A percentile compares a stretch with the other conserved stretches of the same genome.
phyloP scores from a whole-genome alignment of 2,329 filamentous ascomycete species.

The Metarhizium album region DNA sequence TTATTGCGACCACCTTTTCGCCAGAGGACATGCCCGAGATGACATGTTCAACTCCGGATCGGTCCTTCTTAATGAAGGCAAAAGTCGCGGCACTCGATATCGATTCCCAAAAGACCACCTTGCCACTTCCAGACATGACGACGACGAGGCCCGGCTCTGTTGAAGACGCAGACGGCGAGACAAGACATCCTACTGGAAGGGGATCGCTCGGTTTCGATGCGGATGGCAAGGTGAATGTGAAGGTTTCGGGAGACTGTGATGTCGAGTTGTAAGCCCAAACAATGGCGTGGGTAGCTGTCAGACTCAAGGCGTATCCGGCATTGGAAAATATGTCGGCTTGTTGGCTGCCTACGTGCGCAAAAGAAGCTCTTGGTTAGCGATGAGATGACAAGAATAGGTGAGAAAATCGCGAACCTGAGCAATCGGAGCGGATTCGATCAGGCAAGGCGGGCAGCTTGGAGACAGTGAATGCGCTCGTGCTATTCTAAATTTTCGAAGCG shows the following conservation, averaged over 20 bases:
- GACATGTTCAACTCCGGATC: conserved; percentile 64
- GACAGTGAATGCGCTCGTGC: conserved; percentile 74
- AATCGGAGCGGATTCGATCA: conserved; percentile 58
- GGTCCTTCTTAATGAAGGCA: conserved; percentile 71
- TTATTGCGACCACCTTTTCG: conserved; percentile 66
- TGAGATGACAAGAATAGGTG: not conserved
- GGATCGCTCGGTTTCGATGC: conserved; percentile 57
- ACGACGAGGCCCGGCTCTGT: conserved; percentile 79
- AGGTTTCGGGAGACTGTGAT: conserved; percentile 60
- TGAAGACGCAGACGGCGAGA: conserved; percentile 67
- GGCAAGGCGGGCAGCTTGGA: conserved; percentile 77
- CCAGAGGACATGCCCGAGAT: conserved; percentile 67
- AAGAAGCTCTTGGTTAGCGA: conserved; percentile 9
- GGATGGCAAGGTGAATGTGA: conserved; percentile 70
- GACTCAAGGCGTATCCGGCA: conserved; percentile 63
- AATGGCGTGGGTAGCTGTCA: conserved; percentile 73
- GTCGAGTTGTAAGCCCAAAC: conserved; percentile 81
- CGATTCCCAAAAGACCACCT: conserved; percentile 90
- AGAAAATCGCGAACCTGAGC: conserved; percentile 45
- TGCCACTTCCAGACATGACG: conserved; percentile 72
- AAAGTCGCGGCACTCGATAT: conserved; percentile 80
- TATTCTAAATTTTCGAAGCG: conserved; percentile 44
- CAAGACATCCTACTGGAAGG: conserved; percentile 72
- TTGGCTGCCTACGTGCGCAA: conserved; percentile 39
- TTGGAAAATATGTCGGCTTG: conserved; percentile 55